A percentile compares a stretch with the other conserved stretches of the same genome.
Evolutionary conservation across 106 monocot genomes (phyloP).

Genomic region (Dendrobium huoshanense): DNA sequence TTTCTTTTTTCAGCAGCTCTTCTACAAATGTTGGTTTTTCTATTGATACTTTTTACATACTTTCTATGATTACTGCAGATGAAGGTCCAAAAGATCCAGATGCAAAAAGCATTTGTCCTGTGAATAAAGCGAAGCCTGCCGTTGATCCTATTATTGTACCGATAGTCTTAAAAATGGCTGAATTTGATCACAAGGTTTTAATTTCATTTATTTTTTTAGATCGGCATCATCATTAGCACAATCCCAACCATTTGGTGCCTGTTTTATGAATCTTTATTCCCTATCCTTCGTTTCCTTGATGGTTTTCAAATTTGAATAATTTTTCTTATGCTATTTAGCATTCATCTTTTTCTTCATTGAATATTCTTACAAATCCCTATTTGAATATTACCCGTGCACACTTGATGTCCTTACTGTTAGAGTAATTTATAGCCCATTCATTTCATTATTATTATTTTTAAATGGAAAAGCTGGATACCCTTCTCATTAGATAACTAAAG

Average conservation of each 20-base stretch:
- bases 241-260: not conserved
- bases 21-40: not conserved
- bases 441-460: not conserved
- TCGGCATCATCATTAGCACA: not conserved
- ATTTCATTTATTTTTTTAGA: slow-evolving; percentile 1
- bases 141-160: slow-evolving; percentile 81
- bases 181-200: slow-evolving; percentile 98
- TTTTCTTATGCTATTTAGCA: not conserved
- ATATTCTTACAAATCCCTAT: not conserved
- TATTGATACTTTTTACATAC: not conserved
- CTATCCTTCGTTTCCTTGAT: not conserved
- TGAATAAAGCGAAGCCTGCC: slow-evolving; percentile 44
- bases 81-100: slow-evolving; percentile 32
- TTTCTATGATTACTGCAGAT: slow-evolving; percentile 14
- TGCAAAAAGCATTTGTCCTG: slow-evolving; percentile 13
- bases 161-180: slow-evolving; percentile 97
- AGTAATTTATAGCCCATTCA: not conserved
- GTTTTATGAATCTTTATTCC: not conserved
- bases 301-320: not conserved
- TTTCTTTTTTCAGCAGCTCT: not conserved
- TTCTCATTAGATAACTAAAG: not conserved
- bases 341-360: not conserved
- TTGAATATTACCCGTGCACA: not conserved
- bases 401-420: not conserved
- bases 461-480: not conserved